These are phyloP conservation scores for Solanum bulbocastanum DNA, from an alignment of 257 asterid species.

Conservation along the genomic window DNA sequence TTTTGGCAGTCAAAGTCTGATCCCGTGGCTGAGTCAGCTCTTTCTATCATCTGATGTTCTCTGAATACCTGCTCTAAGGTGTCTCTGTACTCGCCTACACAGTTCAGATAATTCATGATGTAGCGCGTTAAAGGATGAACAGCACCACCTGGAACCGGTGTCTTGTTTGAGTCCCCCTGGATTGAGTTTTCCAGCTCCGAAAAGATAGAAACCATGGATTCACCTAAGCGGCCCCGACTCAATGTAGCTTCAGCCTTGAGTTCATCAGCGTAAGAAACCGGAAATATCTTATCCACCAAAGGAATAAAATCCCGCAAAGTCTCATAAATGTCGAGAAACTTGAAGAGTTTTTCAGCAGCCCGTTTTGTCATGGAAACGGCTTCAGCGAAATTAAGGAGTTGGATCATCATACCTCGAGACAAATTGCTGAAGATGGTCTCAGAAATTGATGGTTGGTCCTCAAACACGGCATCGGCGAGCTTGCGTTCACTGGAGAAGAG, in stretches of 20 bases:
- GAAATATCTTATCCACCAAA: slow-evolving; percentile 17
- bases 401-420: slow-evolving; percentile 20
- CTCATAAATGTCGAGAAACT: slow-evolving; percentile 66
- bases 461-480: slow-evolving; percentile 34
- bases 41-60: slow-evolving; percentile 57
- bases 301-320: slow-evolving; percentile 35
- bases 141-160: slow-evolving; percentile 75
- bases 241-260: slow-evolving; percentile 44
- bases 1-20: slow-evolving; percentile 22
- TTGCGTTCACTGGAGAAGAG: slow-evolving; percentile 39
- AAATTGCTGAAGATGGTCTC: slow-evolving; percentile 27
- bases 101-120: slow-evolving; percentile 52
- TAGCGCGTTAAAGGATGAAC: slow-evolving; percentile 80
- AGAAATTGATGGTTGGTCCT: slow-evolving; percentile 20
- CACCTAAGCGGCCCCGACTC: slow-evolving; percentile 50
- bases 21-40: slow-evolving; percentile 40
- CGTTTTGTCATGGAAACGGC: slow-evolving; percentile 64
- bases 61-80: slow-evolving; percentile 62
- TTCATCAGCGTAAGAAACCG: slow-evolving; percentile 17
- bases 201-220: slow-evolving; percentile 50
- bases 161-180: slow-evolving; percentile 49
- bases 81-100: slow-evolving; percentile 38
- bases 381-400: slow-evolving; percentile 59
- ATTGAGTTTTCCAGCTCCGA: slow-evolving; percentile 65
- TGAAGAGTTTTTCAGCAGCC: slow-evolving; percentile 68